Evolutionary conservation across 352 stramenopile species (phyloP), one percentile per base, ranked within the genome.

Genomic region (Pythium dissotocum): DNA sequence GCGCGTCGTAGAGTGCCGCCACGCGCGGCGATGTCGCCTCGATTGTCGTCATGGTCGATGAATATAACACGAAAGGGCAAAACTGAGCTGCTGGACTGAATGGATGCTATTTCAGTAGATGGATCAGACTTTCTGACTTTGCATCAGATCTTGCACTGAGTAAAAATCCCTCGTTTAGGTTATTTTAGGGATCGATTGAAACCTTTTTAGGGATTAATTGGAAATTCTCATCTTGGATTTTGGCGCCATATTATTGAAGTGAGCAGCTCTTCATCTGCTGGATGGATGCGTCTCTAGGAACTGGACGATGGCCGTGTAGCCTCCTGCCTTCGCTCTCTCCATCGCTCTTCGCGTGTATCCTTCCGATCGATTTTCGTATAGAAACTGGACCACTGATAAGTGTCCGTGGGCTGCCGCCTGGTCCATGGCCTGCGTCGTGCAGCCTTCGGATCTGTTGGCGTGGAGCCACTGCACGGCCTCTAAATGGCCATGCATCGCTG

Each of bases 1-100:
- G 44, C 52, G 63, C 26, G 18, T 61, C 67, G 38, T 61, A 51
- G 9, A 69, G 67, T 61, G 48, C 55, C 21, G 65, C 59, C 36
- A 70, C 52, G 28, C 14, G 28, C 12, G 28, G 28, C 12, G 26
- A 36, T 28, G 52, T 24, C 32, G 10, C 13, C 52, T 21, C 46
- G 6, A 53, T 24, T 9, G 46, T 53, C 46, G 46, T 12, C 46
- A 32, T 32, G 21, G n/a, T 24, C 7, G 12, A 16, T 48, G 40
- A n/a, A 18, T 24, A 21, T 48, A 7, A 48, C 40, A 18, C 12
- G 13, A 44, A 14, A n/a, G 38, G 38, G 8, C n/a, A 53, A 7
- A 32, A 32, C 2, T 51, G 46, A 53, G 21, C 46, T 53, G n/a
- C 21, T 53, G 46, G n/a, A 28, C n/a, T 53, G 46, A 53, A 53